A percentile compares a stretch with the other conserved stretches of the same genome.
Conservation (phyloP, 495 filamentous ascomycete genomes). For the Staphylotrichum tortipilum region DNA sequence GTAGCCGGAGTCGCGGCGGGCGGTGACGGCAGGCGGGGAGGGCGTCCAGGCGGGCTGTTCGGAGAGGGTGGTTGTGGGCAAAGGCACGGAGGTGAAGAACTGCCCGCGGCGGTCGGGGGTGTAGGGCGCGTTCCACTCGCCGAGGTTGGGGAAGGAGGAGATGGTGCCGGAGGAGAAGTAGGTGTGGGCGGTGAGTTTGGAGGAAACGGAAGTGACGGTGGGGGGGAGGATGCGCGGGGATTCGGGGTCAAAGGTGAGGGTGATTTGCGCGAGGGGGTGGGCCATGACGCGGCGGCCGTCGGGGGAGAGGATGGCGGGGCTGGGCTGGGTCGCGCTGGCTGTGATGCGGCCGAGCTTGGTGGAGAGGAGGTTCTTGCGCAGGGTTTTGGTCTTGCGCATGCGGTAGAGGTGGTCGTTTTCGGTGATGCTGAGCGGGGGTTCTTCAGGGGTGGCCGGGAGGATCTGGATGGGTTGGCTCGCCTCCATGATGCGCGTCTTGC, state of each 20-base stretch:
- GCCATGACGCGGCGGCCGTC: conserved; percentile 30
- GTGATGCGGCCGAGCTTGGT: conserved; percentile 65
- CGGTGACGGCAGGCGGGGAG: conserved; percentile 25
- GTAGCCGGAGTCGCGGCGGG: conserved; percentile 55
- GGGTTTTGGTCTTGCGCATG: conserved; percentile 62
- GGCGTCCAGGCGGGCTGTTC: conserved; percentile 59
- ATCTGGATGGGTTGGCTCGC: conserved; percentile 58
- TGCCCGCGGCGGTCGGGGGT: conserved; percentile 48
- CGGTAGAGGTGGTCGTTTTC: conserved; percentile 54
- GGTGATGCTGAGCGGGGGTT: conserved; percentile 62
- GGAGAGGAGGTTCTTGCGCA: conserved; percentile 71
- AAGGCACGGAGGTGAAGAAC: conserved; percentile 52
- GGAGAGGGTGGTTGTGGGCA: conserved; percentile 58
- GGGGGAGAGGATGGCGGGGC: conserved; percentile 51
- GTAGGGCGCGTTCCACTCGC: conserved; percentile 34
- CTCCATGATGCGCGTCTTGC: conserved; percentile 34
- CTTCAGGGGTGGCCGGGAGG: conserved; percentile 64
- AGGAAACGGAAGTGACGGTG: conserved; percentile 52
- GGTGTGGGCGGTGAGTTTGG: conserved; percentile 66
- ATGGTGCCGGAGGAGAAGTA: conserved; percentile 52
- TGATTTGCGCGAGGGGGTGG: conserved; percentile 56
- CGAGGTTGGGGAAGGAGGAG: conserved; percentile 51
- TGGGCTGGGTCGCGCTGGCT: conserved; percentile 66
- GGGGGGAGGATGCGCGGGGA: conserved; percentile 54
- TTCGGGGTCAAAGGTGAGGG: conserved; percentile 64